Evolutionary conservation across 2,329 filamentous ascomycete species (phyloP).

Genomic region (Plenodomus biglobosus): DNA sequence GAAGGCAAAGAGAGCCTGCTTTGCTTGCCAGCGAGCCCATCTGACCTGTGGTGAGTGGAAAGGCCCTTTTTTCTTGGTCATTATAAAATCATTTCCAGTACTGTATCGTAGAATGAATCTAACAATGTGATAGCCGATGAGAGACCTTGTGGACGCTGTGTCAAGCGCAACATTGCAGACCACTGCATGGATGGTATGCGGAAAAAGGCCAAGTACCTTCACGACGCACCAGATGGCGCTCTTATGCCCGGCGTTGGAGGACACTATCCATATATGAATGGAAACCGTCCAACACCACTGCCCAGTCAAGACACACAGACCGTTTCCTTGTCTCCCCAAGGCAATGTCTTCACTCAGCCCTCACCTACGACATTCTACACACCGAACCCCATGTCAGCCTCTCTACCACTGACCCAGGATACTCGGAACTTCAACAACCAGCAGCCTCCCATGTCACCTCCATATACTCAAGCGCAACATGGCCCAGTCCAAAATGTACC

Average conservation of each 20-base stretch:
- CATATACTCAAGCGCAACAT: conserved; percentile 62
- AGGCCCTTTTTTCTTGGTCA: neutral
- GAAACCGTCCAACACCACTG: conserved; percentile 48
- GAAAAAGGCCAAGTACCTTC: conserved; percentile 98
- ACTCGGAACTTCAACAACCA: conserved; percentile 62
- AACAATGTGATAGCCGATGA: conserved; percentile 72
- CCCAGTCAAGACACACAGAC: conserved; percentile 29
- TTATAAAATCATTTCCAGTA: neutral
- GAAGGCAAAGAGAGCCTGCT: conserved; percentile 94
- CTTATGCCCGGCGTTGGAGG: conserved; percentile 81
- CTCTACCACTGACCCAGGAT: conserved; percentile 49
- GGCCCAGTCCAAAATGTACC: conserved; percentile 51
- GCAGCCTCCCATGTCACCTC: conserved; percentile 74
- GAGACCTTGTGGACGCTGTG: conserved; percentile 87
- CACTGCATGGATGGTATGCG: conserved; percentile 93
- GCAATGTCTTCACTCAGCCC: conserved; percentile 49
- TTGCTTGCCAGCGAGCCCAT: conserved; percentile 95
- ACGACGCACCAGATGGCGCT: conserved; percentile 89
- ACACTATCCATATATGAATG: conserved; percentile 61
- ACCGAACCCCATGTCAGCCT: conserved; percentile 41
- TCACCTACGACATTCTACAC: conserved; percentile 46
- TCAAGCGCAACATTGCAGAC: conserved; percentile 89
- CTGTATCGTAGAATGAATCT: conserved; percentile 1
- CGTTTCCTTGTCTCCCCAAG: conserved; percentile 33
- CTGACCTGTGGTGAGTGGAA: conserved; percentile 88